Evolutionary conservation across 805 yeast species (phyloP), one percentile per base, ranked within the genome.

Genomic region (Kockiozyma suomiensis): DNA sequence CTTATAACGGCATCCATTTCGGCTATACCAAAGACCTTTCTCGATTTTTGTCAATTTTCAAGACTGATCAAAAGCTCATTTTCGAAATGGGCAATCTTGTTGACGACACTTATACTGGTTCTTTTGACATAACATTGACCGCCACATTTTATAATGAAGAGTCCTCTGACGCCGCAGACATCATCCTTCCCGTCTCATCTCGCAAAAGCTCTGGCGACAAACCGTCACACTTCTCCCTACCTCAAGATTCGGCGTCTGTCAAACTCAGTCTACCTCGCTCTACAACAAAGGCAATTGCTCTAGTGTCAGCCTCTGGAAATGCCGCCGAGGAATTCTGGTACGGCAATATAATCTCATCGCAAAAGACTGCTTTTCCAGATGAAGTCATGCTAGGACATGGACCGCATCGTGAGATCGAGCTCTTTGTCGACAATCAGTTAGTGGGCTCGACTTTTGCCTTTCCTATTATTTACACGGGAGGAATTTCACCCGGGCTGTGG

Each of bases 321-420:
- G 86, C 85, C 2, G 84, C 81, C 37, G 97, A 90, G 73, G 96
- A 90, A 71, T 87, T 88, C 68, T 90, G 96, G 96, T 90, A 85
- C 72, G 73, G 84, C 2, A 86, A 88, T 65, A 69, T 76, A 17
- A 49, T 81, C 40, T 85, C 82, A 61, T 72, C 73, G 57, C 77
- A 70, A 62, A 74, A 73, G 13, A 68, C 75, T 42, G 59, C 69
- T 4, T 81, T 79, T 56, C 67, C 68, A 3, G 62, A 64, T 26
- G 55, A 49, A 3, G 66, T 69, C 21, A 74, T 77, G 21, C 74
- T 70, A 45, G 84, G 84, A 15, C 85, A 81, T 70, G 94, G 94
- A 0, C 92, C 96, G 0, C 77, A 85, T 50, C 80, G 97, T 58
- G 76, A 84, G 26, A 77, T 88, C 15, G 83, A 86, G 66, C 83